phyloP scores from a whole-genome alignment of 441 rosid species.

The Eutrema salsugineum region DNA sequence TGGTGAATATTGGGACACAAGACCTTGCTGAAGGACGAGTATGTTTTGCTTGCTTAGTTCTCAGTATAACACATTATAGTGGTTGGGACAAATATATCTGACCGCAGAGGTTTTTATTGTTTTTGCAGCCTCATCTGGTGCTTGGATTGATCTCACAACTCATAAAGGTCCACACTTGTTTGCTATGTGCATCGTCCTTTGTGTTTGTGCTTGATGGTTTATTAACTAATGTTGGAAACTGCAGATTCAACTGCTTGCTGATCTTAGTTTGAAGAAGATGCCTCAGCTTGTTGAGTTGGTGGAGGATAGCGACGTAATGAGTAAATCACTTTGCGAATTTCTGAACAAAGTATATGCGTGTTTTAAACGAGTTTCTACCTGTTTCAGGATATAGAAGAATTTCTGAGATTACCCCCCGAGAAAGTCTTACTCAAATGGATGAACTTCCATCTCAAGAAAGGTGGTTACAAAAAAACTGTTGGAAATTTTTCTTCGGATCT shows the following conservation, averaged over 20 bases:
- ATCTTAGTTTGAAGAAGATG: constrained; percentile 72
- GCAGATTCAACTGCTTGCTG: constrained; percentile 71
- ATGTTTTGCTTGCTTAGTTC: constrained; percentile 27
- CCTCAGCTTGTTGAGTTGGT: constrained; percentile 77
- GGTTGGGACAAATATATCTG: neutral
- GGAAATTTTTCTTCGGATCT: constrained; percentile 64
- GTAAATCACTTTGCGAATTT: neutral
- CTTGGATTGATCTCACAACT: constrained; percentile 77
- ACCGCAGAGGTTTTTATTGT: neutral
- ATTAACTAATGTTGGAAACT: constrained; percentile 22
- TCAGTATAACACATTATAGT: neutral
- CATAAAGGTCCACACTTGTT: constrained; percentile 46
- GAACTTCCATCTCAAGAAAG: constrained; percentile 76
- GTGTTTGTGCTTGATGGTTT: neutral
- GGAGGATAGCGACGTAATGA: constrained; percentile 52
- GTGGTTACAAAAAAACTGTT: constrained; percentile 61
- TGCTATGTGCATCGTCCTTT: neutral
- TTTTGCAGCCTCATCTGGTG: constrained; percentile 65
- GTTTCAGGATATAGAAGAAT: constrained; percentile 64
- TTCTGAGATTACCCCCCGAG: constrained; percentile 66
- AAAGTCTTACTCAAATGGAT: constrained; percentile 70
- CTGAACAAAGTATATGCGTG: neutral
- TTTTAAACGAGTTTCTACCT: neutral
- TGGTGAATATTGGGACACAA: constrained; percentile 69
- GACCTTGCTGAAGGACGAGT: constrained; percentile 77